phyloP scores from a whole-genome alignment of 2,329 filamentous ascomycete genomes.

The Calonectria montana region DNA sequence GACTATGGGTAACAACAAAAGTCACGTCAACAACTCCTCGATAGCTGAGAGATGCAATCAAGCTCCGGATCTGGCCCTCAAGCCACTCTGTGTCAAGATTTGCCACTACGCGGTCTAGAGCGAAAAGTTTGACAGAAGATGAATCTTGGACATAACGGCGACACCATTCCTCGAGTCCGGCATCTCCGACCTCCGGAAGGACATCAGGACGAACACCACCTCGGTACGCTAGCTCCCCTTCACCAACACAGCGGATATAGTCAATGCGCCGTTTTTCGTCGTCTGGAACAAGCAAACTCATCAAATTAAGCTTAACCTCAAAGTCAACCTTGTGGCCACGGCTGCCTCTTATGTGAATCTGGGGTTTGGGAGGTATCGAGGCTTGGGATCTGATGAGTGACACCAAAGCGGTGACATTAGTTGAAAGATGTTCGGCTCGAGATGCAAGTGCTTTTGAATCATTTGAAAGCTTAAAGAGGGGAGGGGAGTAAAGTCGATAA shows the following conservation, averaged over 20 bases:
- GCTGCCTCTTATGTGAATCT: constrained; percentile 61
- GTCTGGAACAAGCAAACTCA: constrained; percentile 63
- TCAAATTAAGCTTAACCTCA: constrained; percentile 64
- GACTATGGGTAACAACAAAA: constrained; percentile 62
- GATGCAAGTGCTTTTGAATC: constrained; percentile 61
- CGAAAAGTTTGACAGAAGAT: constrained; percentile 60
- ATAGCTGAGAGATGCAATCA: constrained; percentile 63
- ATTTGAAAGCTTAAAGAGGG: constrained; percentile 61
- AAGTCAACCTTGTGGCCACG: constrained; percentile 61
- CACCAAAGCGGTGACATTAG: constrained; percentile 57
- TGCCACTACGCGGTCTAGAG: constrained; percentile 62
- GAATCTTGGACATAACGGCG: constrained; percentile 59
- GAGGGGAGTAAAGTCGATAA: constrained; percentile 64
- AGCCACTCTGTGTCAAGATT: constrained; percentile 67
- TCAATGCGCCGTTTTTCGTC: constrained; percentile 59
- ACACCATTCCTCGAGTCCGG: constrained; percentile 62
- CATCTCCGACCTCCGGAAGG: constrained; percentile 56
- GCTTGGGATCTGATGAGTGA: constrained; percentile 60
- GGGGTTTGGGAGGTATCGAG: constrained; percentile 65
- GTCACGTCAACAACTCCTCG: constrained; percentile 60
- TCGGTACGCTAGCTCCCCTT: constrained; percentile 62
- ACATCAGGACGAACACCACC: constrained; percentile 57
- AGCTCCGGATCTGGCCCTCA: constrained; percentile 64
- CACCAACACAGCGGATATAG: constrained; percentile 63
- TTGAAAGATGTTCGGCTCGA: constrained; percentile 60